Base-by-base conservation (phyloP, 2,329 filamentous ascomycete genomes). In the Fonsecaea multimorphosa region DNA sequence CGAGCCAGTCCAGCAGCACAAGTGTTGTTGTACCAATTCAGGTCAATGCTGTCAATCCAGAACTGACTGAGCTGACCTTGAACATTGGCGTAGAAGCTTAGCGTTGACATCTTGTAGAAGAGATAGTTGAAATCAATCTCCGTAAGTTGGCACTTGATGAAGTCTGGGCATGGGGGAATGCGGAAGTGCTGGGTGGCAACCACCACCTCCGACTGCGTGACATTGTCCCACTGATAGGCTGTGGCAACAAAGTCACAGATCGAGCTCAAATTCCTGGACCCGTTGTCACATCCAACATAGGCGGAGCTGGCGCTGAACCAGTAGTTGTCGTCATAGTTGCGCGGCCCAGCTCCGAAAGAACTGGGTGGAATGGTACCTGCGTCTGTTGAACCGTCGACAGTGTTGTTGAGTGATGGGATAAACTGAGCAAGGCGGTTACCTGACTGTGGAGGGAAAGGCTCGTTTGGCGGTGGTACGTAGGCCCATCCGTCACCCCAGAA, bases 401-500 rank as follows among this genome's bases (percentile, higher is more conserved):
- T 72, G 73, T 81, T 84, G 2, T 84, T 73, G 58, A 81, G 79
- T 2, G 58, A 63, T 1, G 82, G 82, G 16, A 77, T 73, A 12
- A 82, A 84, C 1, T 77, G 72, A 55, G 64, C 68, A 7, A 73
- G 65, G 11, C 60, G 70, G 46, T 60, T 49, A 11, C 70, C 68
- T 29, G 66, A 56, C 32, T 70, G 67, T 2, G 83, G 78, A 12
- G 75, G 71, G 66, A 80, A 84, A 8, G 81, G 80, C 65, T 80
- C 77, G 62, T 74, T 77, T 46, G 78, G 78, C 44, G 78, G 77
- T 3, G 81, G 80, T 34, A 81, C 78, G 69, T 84, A 83, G 2
- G 79, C 78, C 73, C 80, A 85, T 24, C 83, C 83, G 62, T 81
- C 77, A 49, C 81, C 81, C 74, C 83, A 85, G 72, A 79, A 79